Evolutionary conservation across 2,329 filamentous ascomycete species (phyloP).

Genomic region (Aureobasidium pullulans): DNA sequence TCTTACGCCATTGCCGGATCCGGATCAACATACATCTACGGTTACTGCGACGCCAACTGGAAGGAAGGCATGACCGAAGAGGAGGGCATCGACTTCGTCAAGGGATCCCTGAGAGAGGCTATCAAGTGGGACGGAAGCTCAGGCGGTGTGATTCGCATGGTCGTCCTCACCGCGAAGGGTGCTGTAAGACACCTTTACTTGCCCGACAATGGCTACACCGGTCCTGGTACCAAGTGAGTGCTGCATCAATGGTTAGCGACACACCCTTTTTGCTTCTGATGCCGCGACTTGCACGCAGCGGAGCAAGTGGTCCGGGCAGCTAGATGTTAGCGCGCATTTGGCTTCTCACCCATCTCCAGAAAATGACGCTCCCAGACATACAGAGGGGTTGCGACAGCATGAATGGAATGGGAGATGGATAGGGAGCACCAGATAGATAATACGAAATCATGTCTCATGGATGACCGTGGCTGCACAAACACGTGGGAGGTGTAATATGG

Average conservation of each 20-base stretch:
- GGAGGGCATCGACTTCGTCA: slow-evolving; percentile 88
- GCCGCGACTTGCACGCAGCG: slow-evolving; percentile 2
- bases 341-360: slow-evolving; percentile 7
- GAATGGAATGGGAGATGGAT: background rate
- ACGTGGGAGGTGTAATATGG: background rate
- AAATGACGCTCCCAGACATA: background rate
- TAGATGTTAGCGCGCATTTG: slow-evolving; percentile 11
- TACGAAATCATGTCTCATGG: slow-evolving; percentile 11
- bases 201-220: slow-evolving; percentile 82
- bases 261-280: slow-evolving; percentile 2
- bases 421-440: background rate
- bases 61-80: slow-evolving; percentile 87
- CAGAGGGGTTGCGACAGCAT: background rate
- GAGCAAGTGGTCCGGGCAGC: slow-evolving; percentile 9
- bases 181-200: slow-evolving; percentile 92
- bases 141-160: slow-evolving; percentile 95
- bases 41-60: slow-evolving; percentile 97
- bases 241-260: background rate
- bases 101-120: slow-evolving; percentile 80
- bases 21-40: slow-evolving; percentile 98
- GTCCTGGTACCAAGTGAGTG: slow-evolving; percentile 50
- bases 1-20: slow-evolving; percentile 92
- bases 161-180: slow-evolving; percentile 83
- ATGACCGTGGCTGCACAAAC: background rate
- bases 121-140: slow-evolving; percentile 99